A percentile compares a stretch with the other conserved stretches of the same genome.
Conservation (phyloP, 163 green algal genomes). For the Coccomyxa subellipsoidea region DNA sequence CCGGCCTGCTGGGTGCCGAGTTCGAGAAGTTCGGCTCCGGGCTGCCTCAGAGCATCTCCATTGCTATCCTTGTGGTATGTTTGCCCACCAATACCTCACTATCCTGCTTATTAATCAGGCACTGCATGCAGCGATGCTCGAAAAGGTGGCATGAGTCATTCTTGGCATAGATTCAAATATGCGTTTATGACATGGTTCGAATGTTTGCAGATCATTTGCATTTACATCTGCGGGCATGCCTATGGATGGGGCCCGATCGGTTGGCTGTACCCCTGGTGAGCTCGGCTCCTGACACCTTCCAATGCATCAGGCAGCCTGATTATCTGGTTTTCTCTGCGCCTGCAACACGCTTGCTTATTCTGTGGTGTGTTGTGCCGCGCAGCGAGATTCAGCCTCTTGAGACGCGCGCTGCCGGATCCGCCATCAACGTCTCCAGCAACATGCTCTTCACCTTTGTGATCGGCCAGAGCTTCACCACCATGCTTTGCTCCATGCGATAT, state of each 20-base stretch:
- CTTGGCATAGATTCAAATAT: no score
- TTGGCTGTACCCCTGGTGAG: slow-evolving; percentile 48
- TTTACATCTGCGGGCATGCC: slow-evolving; percentile 55
- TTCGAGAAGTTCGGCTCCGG: slow-evolving; percentile 28
- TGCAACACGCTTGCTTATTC: no score
- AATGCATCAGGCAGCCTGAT: no score
- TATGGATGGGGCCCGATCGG: slow-evolving; percentile 59
- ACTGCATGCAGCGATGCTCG: no score
- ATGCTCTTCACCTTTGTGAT: slow-evolving; percentile 77
- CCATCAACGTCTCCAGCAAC: slow-evolving; percentile 50
- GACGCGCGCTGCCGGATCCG: slow-evolving; percentile 45
- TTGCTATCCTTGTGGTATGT: slow-evolving; percentile 61
- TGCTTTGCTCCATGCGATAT: slow-evolving; percentile 69
- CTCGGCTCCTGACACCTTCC: no score
- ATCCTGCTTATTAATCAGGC: not conserved
- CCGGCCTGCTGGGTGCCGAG: slow-evolving; percentile 42
- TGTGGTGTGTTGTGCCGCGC: slow-evolving; percentile 12
- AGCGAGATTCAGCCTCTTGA: slow-evolving; percentile 62
- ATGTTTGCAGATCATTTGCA: slow-evolving; percentile 2
- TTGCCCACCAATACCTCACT: no score
- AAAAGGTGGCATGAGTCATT: no score
- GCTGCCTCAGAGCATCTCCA: slow-evolving; percentile 44
- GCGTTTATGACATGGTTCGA: not conserved
- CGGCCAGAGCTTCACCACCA: slow-evolving; percentile 70
- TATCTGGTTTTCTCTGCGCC: no score